Base-by-base conservation (phyloP, 2,329 filamentous ascomycete species). In the Fusarium praegraminearum region DNA sequence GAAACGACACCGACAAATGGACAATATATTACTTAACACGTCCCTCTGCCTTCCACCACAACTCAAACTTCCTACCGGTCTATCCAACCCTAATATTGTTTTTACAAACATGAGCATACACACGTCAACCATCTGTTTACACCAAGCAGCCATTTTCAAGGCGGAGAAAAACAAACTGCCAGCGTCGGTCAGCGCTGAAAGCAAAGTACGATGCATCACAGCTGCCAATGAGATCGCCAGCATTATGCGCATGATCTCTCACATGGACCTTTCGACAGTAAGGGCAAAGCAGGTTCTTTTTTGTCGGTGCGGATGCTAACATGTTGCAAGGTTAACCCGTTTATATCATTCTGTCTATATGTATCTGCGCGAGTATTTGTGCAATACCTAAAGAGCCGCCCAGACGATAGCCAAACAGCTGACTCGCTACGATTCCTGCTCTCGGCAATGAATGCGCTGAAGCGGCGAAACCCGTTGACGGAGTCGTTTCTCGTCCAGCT, bases 21-120 rank as follows among this genome's bases (percentile, higher is more conserved):
- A 98, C 78, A 94, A 94, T 74, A 93, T 97, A 62, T 85, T 99
- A 5, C 88, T 97, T 60, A 96, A 96, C 77, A 97, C 92, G 1
- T 91, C 93, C 1, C 86, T 98, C 20, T 91, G 90, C 41, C 83
- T 98, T n/a, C 95, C 96, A 0, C 85, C 88, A 35, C 86, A 92
- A 69, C 85, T 98, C 33, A 93, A 95, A 71, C 83, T 98, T 33
- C 94, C 96, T 0, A 82, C 83, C 18, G 93, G 93, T 1, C 82
- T 97, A 35, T 82, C 85, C 18, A 91, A 94, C 75, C 87, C 94
- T 5, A 98, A 98, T 69, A 89, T 95, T 56, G 89, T 98, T 7
- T 98, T 98, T 78, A 89, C 92, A 60, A 98, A 98, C 75, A 97
- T 99, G 93, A 94, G 93, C 76, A 93, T 99, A 33, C 94, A 98